A percentile compares a stretch with the other conserved stretches of the same genome.
Conservation (phyloP, 2,329 filamentous ascomycete species). For the Akanthomyces dipterigenus region DNA sequence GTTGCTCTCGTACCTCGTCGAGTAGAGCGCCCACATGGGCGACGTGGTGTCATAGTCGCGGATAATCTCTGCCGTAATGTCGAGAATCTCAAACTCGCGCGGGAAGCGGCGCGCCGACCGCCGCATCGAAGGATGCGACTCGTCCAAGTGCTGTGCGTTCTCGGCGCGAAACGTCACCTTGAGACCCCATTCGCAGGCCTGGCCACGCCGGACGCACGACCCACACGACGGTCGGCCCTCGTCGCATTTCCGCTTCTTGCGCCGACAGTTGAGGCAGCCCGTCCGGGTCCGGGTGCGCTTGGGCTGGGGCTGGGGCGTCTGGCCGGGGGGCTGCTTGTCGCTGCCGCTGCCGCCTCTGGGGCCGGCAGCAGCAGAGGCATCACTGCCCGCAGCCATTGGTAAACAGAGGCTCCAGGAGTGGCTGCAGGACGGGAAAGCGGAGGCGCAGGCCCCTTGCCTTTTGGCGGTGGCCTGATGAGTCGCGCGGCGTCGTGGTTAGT, state of each 20-base stretch:
- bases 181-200: slow-evolving; percentile 31
- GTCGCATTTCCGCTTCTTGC: slow-evolving; percentile 33
- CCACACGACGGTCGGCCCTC: slow-evolving; percentile 29
- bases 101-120: slow-evolving; percentile 22
- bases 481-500: background rate
- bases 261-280: slow-evolving; percentile 32
- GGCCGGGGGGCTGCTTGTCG: background rate
- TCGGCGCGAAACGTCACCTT: slow-evolving; percentile 31
- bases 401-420: background rate
- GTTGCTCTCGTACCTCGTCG: background rate
- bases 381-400: background rate
- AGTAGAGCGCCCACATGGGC: slow-evolving; percentile 2
- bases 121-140: slow-evolving; percentile 29
- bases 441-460: background rate
- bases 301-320: slow-evolving; percentile 2
- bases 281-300: slow-evolving; percentile 29
- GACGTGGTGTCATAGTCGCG: slow-evolving; percentile 24
- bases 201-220: slow-evolving; percentile 25
- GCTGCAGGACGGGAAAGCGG: background rate
- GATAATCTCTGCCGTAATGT: slow-evolving; percentile 30
- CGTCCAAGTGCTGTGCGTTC: slow-evolving; percentile 27
- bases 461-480: background rate
- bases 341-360: background rate
- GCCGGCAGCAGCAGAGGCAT: background rate
- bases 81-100: slow-evolving; percentile 29